These are phyloP conservation scores for Saksenaea oblongispora DNA, from an alignment of 371 early-diverging fungal species.

Conservation along the genomic window DNA sequence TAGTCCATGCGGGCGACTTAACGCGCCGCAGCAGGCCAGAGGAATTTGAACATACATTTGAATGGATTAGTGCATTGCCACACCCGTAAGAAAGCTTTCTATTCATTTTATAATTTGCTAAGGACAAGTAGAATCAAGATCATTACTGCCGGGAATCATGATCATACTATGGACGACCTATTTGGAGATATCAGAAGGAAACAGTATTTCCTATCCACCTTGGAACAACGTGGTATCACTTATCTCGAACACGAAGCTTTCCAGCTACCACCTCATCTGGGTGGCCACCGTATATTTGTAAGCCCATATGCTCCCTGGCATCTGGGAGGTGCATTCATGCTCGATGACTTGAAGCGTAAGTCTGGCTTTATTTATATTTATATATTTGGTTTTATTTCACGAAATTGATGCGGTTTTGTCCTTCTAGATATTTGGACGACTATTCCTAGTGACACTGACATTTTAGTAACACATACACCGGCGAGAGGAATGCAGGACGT, in stretches of 20 bases:
- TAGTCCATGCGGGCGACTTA: constrained; percentile 50
- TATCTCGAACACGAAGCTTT: constrained; percentile 53
- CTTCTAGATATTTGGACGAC: constrained; percentile 40
- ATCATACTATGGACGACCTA: constrained; percentile 33
- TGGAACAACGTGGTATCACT: constrained; percentile 31
- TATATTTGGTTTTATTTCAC: no score
- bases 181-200: constrained; percentile 20
- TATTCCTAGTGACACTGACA: constrained; percentile 47
- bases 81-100: constrained; percentile 22
- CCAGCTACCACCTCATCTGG: constrained; percentile 31
- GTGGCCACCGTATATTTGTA: constrained; percentile 45
- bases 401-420: no score
- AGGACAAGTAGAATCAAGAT: constrained; percentile 41
- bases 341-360: constrained; percentile 32
- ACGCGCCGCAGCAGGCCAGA: constrained; percentile 24
- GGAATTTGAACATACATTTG: constrained; percentile 25
- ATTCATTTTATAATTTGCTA: not conserved
- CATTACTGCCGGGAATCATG: constrained; percentile 59
- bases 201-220: constrained; percentile 18
- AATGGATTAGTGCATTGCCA: constrained; percentile 36
- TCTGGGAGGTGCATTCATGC: constrained; percentile 58
- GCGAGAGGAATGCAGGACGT: constrained; percentile 42
- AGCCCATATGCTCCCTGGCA: constrained; percentile 59
- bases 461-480: constrained; percentile 60
- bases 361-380: not conserved